A percentile compares a stretch with the other conserved stretches of the same genome.
These are phyloP conservation scores for Chytriomyces hyalinus DNA, from an alignment of 192 early-diverging fungal genomes.

Conservation along the genomic window DNA sequence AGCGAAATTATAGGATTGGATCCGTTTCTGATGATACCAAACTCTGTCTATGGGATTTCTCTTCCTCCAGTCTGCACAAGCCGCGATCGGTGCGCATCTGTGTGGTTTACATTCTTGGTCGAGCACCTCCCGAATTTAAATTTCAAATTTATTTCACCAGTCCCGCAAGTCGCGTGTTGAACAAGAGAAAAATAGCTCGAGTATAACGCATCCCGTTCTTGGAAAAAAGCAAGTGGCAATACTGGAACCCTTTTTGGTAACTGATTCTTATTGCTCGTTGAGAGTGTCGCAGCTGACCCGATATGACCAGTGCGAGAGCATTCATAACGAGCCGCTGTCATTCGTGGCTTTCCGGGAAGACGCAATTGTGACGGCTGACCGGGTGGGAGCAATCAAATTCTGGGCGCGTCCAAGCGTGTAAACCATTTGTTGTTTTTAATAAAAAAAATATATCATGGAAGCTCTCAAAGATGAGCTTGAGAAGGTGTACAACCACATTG, in stretches of 20 bases:
- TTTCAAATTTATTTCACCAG: too few species aligned
- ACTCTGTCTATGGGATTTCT: conserved; percentile 94
- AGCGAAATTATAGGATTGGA: conserved; percentile 82
- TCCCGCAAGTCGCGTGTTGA: conserved; percentile 12
- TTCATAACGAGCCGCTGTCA: conserved; percentile 68
- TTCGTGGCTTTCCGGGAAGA: conserved; percentile 72
- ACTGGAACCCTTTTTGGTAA: conserved; percentile 71
- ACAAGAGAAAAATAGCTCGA: conserved; percentile 31
- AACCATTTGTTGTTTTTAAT: too few species aligned
- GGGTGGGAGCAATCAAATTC: conserved; percentile 71
- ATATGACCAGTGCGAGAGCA: conserved; percentile 51
- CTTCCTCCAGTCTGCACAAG: conserved; percentile 45
- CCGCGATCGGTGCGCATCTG: conserved; percentile 16
- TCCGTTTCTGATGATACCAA: conserved; percentile 84
- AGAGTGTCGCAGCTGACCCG: background rate
- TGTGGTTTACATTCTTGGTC: background rate
- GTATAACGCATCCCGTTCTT: conserved; percentile 47
- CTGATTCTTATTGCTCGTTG: background rate
- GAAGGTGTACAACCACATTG: conserved; percentile 70
- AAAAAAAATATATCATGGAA: too few species aligned
- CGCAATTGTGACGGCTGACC: conserved; percentile 75
- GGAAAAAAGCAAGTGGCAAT: conserved; percentile 64
- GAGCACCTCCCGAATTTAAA: too few species aligned
- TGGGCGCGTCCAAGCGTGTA: conserved; percentile 68
- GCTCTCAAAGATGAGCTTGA: conserved; percentile 52